Base-by-base conservation (phyloP, 441 rosid genomes). In the Breynia disticha region DNA sequence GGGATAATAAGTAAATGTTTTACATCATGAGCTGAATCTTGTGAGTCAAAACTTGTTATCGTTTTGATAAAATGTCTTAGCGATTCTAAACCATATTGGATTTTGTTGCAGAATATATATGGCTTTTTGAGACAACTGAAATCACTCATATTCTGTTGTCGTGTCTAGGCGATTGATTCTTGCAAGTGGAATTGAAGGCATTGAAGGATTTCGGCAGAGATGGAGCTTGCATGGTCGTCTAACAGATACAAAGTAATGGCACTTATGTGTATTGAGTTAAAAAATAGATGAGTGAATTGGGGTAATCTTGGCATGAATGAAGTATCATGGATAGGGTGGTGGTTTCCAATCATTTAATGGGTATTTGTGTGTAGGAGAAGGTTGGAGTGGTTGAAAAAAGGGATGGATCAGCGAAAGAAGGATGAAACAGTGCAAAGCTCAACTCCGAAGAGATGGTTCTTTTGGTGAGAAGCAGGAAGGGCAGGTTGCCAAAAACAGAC, bases 151-250 rank as follows among this genome's bases (percentile, higher is more conserved):
- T 41, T 15, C 44, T 41, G 15, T 37, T 6, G 11, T 41, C 54
- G 10, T 39, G n/a, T 63, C 11, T 56, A 91, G 98, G 80, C 95
- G 73, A 60, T 66, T 87, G 80, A 82, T 85, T 72, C 95, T 88
- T 51, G 97, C 95, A 7, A 84, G 97, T 64, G 95, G 95, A 73
- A 62, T 78, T 59, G 82, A 88, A 75, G 98, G 95, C 58, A 72
- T 80, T 50, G 90, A 84, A 57, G 98, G 98, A 63, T 91, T 84
- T 72, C 95, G 86, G 32, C 84, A 74, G 71, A 79, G 98, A 57
- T 91, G 95, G 98, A 84, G 98, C 72, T 71, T 91, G 67, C 98
- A 91, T 44, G 98, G 98, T 54, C 84, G 76, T 43, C 84, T 88
- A 67, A 72, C 91, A 1, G 94, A 91, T 68, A 76, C 82, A 66